A percentile compares a stretch with the other conserved stretches of the same genome.
Evolutionary conservation across 1,139 yeast genomes (phyloP).

Genomic region (Debaryomyces fabryi): DNA sequence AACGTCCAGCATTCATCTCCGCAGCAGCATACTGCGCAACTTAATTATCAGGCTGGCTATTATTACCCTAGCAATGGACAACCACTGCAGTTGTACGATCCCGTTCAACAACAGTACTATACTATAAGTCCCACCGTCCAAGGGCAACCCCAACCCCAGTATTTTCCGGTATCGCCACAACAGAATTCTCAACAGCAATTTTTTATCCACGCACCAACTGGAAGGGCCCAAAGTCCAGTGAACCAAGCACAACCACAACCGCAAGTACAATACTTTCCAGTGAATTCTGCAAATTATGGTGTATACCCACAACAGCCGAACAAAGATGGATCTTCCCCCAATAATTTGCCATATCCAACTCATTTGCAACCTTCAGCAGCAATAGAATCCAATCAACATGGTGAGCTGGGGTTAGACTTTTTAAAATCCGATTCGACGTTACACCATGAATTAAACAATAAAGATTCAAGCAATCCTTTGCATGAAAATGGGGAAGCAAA

Average conservation of each 20-base stretch:
- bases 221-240: constrained; percentile 4
- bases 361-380: constrained; percentile 7
- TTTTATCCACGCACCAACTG: constrained; percentile 1
- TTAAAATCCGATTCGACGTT: not conserved
- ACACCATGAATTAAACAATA: not conserved
- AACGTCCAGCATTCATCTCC: constrained; percentile 15
- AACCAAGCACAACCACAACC: constrained; percentile 8
- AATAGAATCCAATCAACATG: not conserved
- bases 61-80: constrained; percentile 23
- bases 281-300: constrained; percentile 21
- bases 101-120: constrained; percentile 49
- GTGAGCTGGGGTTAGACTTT: not conserved
- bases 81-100: constrained; percentile 50
- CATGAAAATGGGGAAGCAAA: not conserved
- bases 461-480: not conserved
- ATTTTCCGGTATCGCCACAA: constrained; percentile 42
- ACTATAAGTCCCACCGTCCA: constrained; percentile 37
- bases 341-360: constrained; percentile 13
- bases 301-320: constrained; percentile 17
- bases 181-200: constrained; percentile 19
- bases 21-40: constrained; percentile 19
- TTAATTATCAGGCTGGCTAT: constrained; percentile 22
- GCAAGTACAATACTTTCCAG: constrained; percentile 13
- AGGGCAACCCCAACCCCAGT: constrained; percentile 37
- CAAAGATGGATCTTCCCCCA: not conserved